Conservation (phyloP, 352 stramenopile species). For the Pythium aristosporum region DNA sequence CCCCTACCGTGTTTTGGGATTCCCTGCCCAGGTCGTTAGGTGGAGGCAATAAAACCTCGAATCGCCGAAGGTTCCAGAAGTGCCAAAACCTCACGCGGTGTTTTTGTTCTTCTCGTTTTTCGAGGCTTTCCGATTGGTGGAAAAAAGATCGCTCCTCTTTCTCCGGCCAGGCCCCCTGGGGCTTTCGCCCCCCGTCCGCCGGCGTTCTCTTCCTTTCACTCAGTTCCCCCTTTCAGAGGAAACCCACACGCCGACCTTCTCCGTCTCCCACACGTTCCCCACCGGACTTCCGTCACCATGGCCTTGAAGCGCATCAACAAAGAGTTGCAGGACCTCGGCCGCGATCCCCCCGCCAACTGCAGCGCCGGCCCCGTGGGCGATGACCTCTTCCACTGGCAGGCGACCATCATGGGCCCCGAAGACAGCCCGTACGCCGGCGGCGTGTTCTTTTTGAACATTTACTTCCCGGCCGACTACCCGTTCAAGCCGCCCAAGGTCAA, state of each 20-base stretch:
- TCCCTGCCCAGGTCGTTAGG: not conserved
- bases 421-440: slow-evolving; percentile 97
- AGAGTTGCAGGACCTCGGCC: slow-evolving; percentile 93
- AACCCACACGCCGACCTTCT: slow-evolving; percentile 17
- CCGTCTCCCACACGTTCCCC: not conserved
- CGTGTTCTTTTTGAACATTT: slow-evolving; percentile 99
- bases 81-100: slow-evolving; percentile 24
- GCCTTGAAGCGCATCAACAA: slow-evolving; percentile 96
- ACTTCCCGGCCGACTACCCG: slow-evolving; percentile 99
- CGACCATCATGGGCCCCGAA: slow-evolving; percentile 98
- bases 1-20: slow-evolving; percentile 17
- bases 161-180: not conserved
- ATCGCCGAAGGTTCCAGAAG: slow-evolving; percentile 33
- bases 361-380: slow-evolving; percentile 97
- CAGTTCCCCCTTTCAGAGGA: slow-evolving; percentile 32
- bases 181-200: slow-evolving; percentile 8
- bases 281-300: slow-evolving; percentile 43
- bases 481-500: slow-evolving; percentile 99
- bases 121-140: slow-evolving; percentile 9
- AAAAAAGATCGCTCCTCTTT: slow-evolving; percentile 7
- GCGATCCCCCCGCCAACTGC: slow-evolving; percentile 98
- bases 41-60: slow-evolving; percentile 22
- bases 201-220: slow-evolving; percentile 25
- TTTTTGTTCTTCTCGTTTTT: slow-evolving; percentile 31
- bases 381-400: slow-evolving; percentile 98